Conservation (phyloP, 208 protist species). For the Leishmania mexicana region DNA sequence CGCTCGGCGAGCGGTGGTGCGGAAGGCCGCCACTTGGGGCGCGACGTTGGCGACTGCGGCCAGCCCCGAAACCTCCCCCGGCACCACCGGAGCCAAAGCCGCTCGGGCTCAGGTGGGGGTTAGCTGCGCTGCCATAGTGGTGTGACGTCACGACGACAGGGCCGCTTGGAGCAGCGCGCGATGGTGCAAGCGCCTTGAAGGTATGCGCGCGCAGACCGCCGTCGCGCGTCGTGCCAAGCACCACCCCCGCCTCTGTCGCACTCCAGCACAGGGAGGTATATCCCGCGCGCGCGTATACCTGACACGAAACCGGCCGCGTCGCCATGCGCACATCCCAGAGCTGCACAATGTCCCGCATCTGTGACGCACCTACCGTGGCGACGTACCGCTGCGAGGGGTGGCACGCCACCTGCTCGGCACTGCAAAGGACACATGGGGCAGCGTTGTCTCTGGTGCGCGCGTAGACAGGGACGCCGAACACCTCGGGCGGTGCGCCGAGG, state of each 20-base stretch:
- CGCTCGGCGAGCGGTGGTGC: slow-evolving; percentile 4
- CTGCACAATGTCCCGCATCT: slow-evolving; percentile 58
- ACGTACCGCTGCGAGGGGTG: slow-evolving; percentile 61
- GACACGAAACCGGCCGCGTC: slow-evolving; percentile 37
- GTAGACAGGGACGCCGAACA: slow-evolving; percentile 26
- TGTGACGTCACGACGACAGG: slow-evolving; percentile 8
- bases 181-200: slow-evolving; percentile 31
- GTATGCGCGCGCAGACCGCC: slow-evolving; percentile 48
- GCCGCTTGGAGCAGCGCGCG: neutral
- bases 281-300: slow-evolving; percentile 31
- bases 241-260: slow-evolving; percentile 31
- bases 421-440: slow-evolving; percentile 40
- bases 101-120: slow-evolving; percentile 1
- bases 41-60: slow-evolving; percentile 17
- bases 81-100: slow-evolving; percentile 3
- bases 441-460: neutral
- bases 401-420: slow-evolving; percentile 68
- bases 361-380: slow-evolving; percentile 47
- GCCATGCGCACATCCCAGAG: slow-evolving; percentile 77
- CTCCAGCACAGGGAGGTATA: slow-evolving; percentile 78
- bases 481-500: slow-evolving; percentile 46
- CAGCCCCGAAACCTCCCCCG: neutral
- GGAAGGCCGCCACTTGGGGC: slow-evolving; percentile 8
- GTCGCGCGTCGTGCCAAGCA: slow-evolving; percentile 50
- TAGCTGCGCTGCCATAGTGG: neutral